Evolutionary conservation across 2,329 filamentous ascomycete species (phyloP).

Genomic region (Stromatinia cepivora): DNA sequence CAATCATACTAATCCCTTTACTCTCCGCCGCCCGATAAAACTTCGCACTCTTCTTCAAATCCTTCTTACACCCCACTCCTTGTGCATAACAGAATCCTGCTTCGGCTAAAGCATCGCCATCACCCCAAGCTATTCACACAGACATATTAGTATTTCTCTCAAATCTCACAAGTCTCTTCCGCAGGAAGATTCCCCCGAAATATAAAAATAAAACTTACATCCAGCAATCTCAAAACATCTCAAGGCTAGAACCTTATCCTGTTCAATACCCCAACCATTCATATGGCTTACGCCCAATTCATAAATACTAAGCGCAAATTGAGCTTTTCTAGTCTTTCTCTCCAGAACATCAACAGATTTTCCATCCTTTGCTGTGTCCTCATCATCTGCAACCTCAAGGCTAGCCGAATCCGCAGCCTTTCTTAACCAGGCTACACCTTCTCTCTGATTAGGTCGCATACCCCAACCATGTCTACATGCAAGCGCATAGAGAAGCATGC

Average conservation of each 20-base stretch:
- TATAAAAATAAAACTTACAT: conserved; percentile 52
- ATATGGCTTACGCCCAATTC: conserved; percentile 95
- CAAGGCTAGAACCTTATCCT: conserved; percentile 84
- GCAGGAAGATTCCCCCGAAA: background rate
- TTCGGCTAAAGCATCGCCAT: conserved; percentile 90
- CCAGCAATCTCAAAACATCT: conserved; percentile 96
- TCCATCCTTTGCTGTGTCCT: conserved; percentile 63
- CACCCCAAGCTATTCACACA: conserved; percentile 70
- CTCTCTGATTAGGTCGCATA: conserved; percentile 86
- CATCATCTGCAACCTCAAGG: conserved; percentile 80
- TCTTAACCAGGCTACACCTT: conserved; percentile 88
- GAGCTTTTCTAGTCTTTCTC: conserved; percentile 80
- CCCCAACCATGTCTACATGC: conserved; percentile 97
- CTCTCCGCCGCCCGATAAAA: conserved; percentile 89
- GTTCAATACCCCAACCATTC: conserved; percentile 96
- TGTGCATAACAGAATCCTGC: conserved; percentile 96
- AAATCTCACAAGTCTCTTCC: background rate
- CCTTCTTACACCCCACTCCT: conserved; percentile 91
- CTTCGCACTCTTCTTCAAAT: conserved; percentile 88
- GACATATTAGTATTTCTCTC: background rate
- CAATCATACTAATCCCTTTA: conserved; percentile 95
- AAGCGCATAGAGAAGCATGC: conserved; percentile 93
- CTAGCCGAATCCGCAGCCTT: conserved; percentile 85
- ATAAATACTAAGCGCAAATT: conserved; percentile 94
- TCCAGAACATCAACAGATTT: conserved; percentile 66